These are phyloP conservation scores for Diophrys sp. DNA, from an alignment of 73 alveolate species.

Conservation along the genomic window DNA sequence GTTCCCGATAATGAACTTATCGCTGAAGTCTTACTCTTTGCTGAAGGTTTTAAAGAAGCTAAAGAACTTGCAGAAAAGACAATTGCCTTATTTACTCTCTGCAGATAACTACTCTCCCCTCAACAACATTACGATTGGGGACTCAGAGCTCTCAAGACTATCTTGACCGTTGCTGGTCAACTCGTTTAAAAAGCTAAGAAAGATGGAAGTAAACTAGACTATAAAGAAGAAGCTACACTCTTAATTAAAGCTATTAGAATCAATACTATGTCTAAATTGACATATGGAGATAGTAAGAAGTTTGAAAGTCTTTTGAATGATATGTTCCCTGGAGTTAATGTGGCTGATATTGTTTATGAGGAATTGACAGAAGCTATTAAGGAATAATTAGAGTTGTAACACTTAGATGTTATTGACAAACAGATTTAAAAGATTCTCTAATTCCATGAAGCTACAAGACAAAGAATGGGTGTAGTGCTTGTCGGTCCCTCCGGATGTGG, in stretches of 20 bases:
- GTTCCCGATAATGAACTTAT: slow-evolving; percentile 99
- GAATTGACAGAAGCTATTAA: slow-evolving; percentile 93
- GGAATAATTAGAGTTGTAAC: slow-evolving; percentile 84
- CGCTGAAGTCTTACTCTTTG: slow-evolving; percentile 99
- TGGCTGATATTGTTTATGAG: slow-evolving; percentile 97
- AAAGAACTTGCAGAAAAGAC: slow-evolving; percentile 92
- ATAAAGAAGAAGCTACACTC: slow-evolving; percentile 84
- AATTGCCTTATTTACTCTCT: slow-evolving; percentile 93
- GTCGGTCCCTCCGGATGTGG: slow-evolving; percentile 99
- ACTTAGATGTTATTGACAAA: slow-evolving; percentile 89
- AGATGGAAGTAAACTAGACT: slow-evolving; percentile 74
- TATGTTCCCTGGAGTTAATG: slow-evolving; percentile 93
- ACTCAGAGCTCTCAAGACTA: slow-evolving; percentile 99
- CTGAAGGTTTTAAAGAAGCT: slow-evolving; percentile 98
- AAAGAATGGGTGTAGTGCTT: slow-evolving; percentile 99
- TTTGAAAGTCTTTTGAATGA: slow-evolving; percentile 88
- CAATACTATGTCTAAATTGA: slow-evolving; percentile 98
- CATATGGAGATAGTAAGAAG: slow-evolving; percentile 96
- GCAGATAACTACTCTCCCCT: slow-evolving; percentile 95
- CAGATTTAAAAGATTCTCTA: slow-evolving; percentile 97
- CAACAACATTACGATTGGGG: slow-evolving; percentile 99
- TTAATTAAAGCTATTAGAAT: slow-evolving; percentile 95
- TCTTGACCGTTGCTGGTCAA: slow-evolving; percentile 98
- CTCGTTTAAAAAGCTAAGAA: slow-evolving; percentile 90
- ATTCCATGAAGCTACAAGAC: slow-evolving; percentile 98